A percentile compares a stretch with the other conserved stretches of the same genome.
phyloP scores from a whole-genome alignment of 371 early-diverging fungal species.

The Lichtheimia ramosa region DNA sequence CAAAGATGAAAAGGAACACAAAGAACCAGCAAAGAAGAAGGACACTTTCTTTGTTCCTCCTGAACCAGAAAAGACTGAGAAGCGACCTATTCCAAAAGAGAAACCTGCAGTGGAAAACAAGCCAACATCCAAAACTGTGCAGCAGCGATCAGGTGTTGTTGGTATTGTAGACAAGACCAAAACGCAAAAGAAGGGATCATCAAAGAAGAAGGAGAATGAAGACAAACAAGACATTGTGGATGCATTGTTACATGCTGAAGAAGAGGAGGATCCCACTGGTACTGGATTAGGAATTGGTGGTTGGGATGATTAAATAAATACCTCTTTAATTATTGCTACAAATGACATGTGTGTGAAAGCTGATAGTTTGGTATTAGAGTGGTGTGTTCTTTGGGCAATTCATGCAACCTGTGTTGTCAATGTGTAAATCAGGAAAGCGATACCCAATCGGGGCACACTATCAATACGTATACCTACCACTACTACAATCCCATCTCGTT shows the following conservation, averaged over 20 bases:
- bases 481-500: no score
- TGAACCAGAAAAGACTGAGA: conserved; percentile 8
- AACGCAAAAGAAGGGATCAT: neutral
- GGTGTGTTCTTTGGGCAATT: no score
- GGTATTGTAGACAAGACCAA: conserved; percentile 56
- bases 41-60: neutral
- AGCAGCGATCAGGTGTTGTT: conserved; percentile 56
- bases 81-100: neutral
- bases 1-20: conserved; percentile 4
- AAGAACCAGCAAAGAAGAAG: conserved; percentile 5
- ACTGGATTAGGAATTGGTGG: conserved; percentile 49
- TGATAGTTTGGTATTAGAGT: no score
- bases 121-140: conserved; percentile 21
- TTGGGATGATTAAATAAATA: conserved; percentile 37
- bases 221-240: conserved; percentile 22
- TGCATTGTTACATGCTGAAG: conserved; percentile 20
- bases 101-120: conserved; percentile 7
- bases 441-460: no score
- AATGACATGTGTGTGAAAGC: no score
- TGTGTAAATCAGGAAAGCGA: no score
- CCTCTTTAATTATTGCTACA: neutral
- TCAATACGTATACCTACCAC: no score
- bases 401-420: no score
- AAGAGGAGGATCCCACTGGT: conserved; percentile 17
- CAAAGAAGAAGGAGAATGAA: conserved; percentile 13